These are phyloP conservation scores for Xylaria sp. DNA, from an alignment of 2,329 filamentous ascomycete genomes.

Conservation along the genomic window DNA sequence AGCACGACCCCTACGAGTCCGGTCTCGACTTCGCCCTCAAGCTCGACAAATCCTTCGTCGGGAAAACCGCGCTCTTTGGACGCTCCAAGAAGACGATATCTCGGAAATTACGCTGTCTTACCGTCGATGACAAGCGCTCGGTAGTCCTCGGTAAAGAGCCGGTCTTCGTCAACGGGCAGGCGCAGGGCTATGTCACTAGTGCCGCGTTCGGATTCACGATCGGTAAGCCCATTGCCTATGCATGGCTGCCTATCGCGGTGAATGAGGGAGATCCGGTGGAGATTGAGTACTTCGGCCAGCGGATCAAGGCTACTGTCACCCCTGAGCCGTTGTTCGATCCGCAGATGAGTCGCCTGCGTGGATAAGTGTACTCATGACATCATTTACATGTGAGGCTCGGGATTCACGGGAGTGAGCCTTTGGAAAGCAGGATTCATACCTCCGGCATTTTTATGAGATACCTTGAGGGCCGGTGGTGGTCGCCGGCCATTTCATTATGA, in stretches of 20 bases:
- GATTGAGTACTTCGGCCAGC: conserved; percentile 36
- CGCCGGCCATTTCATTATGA: neutral
- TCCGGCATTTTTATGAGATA: neutral
- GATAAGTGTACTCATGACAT: neutral
- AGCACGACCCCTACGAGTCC: conserved; percentile 36
- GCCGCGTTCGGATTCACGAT: conserved; percentile 34
- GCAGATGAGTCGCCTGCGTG: conserved; percentile 29
- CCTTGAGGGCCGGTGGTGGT: neutral
- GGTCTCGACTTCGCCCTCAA: conserved; percentile 36
- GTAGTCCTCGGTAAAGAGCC: conserved; percentile 37
- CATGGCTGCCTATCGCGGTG: conserved; percentile 28
- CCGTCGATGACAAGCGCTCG: conserved; percentile 32
- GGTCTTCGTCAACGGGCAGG: conserved; percentile 29
- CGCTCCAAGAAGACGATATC: conserved; percentile 24
- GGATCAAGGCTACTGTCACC: conserved; percentile 31
- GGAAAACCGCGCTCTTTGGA: conserved; percentile 30
- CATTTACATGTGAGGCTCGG: neutral
- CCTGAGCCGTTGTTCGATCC: conserved; percentile 36
- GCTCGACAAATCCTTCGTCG: conserved; percentile 35
- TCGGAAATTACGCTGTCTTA: conserved; percentile 27
- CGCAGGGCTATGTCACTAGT: conserved; percentile 33
- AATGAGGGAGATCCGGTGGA: conserved; percentile 29
- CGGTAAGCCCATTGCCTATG: conserved; percentile 33
- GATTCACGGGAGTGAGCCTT: neutral
- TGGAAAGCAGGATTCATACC: neutral